Conservation (phyloP, 495 filamentous ascomycete genomes). For the Talaromyces proteolyticus region DNA sequence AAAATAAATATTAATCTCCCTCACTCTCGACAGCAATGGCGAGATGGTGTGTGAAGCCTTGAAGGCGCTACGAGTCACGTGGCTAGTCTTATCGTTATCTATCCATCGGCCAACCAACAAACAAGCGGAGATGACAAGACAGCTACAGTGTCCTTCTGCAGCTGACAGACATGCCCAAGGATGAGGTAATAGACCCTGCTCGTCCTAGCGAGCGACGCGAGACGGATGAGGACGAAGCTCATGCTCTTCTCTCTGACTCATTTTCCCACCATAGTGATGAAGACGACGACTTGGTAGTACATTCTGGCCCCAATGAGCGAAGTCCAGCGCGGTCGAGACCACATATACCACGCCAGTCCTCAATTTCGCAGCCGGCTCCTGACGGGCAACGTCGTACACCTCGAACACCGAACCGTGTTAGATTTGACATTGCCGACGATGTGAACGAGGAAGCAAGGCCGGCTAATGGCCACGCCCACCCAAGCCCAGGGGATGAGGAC, state of each 20-base stretch:
- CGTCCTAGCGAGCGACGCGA: slow-evolving; percentile 23
- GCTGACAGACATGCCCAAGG: slow-evolving; percentile 36
- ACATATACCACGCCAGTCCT: slow-evolving; percentile 32
- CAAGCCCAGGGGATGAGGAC: slow-evolving; percentile 33
- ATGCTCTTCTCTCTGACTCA: slow-evolving; percentile 20
- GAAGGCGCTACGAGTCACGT: slow-evolving; percentile 2
- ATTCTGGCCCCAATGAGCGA: slow-evolving; percentile 10
- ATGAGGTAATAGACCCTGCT: slow-evolving; percentile 29
- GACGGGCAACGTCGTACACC: slow-evolving; percentile 54
- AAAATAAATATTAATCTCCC: too few species aligned
- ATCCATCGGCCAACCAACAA: not conserved
- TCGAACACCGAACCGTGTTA: slow-evolving; percentile 77
- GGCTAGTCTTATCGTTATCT: slow-evolving; percentile 7
- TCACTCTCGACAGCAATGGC: too few species aligned
- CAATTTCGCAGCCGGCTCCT: slow-evolving; percentile 31
- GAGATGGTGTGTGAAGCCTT: too few species aligned
- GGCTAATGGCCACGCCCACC: slow-evolving; percentile 24
- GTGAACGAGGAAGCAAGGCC: slow-evolving; percentile 23
- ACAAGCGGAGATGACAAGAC: not conserved
- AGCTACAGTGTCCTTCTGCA: slow-evolving; percentile 6
- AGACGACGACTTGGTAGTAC: slow-evolving; percentile 21
- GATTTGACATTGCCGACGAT: slow-evolving; percentile 67
- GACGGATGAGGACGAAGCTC: slow-evolving; percentile 20
- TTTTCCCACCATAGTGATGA: slow-evolving; percentile 11
- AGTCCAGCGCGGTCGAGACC: slow-evolving; percentile 11